These are phyloP conservation scores for Claviceps humidiphila DNA, from an alignment of 2,329 filamentous ascomycete species.

Conservation along the genomic window DNA sequence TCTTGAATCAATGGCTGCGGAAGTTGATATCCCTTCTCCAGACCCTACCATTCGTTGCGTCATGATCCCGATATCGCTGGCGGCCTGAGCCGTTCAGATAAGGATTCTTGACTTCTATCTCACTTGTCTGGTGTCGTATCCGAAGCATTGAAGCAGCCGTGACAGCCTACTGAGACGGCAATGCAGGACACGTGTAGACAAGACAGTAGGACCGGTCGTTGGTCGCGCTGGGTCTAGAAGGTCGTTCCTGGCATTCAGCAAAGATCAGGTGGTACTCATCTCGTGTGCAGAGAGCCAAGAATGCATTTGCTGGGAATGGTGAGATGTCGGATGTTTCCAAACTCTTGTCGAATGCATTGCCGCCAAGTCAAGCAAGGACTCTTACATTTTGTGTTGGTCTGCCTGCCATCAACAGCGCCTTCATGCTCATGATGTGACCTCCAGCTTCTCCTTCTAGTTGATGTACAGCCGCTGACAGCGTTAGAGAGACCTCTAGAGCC, in stretches of 20 bases:
- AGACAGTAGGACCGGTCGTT: not conserved
- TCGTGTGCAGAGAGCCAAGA: constrained; percentile 1
- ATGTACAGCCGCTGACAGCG: not conserved
- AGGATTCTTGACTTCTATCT: not conserved
- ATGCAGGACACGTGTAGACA: not conserved
- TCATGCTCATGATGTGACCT: not conserved
- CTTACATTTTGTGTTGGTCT: not conserved
- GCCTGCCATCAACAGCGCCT: not conserved
- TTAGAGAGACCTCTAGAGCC: not conserved
- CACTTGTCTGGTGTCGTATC: too few relatives aligned
- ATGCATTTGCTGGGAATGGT: not conserved
- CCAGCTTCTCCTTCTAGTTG: not conserved
- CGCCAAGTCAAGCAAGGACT: not conserved
- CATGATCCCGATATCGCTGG: not conserved
- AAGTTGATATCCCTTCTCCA: not conserved
- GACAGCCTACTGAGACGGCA: not conserved
- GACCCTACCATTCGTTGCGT: not conserved
- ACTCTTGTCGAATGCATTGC: not conserved
- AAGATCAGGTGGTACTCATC: constrained; percentile 4
- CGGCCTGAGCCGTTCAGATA: not conserved
- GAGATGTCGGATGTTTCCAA: not conserved
- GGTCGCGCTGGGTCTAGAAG: not conserved
- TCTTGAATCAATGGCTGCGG: not conserved
- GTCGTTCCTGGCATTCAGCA: not conserved
- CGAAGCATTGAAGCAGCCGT: not conserved